Evolutionary conservation across 768 basidiomycete species (phyloP).

Genomic region (Pleurotus tuber-regium): DNA sequence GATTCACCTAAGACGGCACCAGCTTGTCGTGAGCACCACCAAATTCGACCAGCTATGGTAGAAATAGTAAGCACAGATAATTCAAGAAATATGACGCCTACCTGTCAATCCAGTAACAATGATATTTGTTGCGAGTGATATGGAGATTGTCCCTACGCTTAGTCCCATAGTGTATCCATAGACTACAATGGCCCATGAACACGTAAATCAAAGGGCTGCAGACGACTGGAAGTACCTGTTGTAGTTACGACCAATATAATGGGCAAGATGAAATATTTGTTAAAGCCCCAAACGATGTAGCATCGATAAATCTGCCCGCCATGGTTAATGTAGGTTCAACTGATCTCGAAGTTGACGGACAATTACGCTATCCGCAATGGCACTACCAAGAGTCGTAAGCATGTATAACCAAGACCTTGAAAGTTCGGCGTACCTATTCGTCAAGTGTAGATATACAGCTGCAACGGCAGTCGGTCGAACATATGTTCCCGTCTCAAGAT

Average conservation of each 20-base stretch:
- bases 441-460: slow-evolving; percentile 2
- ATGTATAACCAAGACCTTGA: not conserved
- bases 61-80: not conserved
- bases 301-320: not conserved
- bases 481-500: not conserved
- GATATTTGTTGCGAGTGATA: slow-evolving; percentile 2
- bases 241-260: slow-evolving; percentile 3
- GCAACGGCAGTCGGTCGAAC: not conserved
- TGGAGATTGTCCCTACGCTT: slow-evolving; percentile 4
- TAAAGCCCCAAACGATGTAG: slow-evolving; percentile 9
- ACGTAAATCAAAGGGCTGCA: too few species aligned
- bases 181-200: not conserved
- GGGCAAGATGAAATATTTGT: slow-evolving; percentile 6
- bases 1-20: not conserved
- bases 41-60: not conserved
- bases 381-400: not conserved
- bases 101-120: slow-evolving; percentile 7
- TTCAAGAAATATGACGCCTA: not conserved
- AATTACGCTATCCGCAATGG: slow-evolving; percentile 4
- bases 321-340: not conserved
- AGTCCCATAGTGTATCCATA: slow-evolving; percentile 9
- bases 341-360: not conserved
- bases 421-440: not conserved
- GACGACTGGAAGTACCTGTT: not conserved
- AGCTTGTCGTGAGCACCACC: not conserved